Evolutionary conservation across 1,284 basidiomycete species (phyloP).

Genomic region (Rhodotorula sp.): DNA sequence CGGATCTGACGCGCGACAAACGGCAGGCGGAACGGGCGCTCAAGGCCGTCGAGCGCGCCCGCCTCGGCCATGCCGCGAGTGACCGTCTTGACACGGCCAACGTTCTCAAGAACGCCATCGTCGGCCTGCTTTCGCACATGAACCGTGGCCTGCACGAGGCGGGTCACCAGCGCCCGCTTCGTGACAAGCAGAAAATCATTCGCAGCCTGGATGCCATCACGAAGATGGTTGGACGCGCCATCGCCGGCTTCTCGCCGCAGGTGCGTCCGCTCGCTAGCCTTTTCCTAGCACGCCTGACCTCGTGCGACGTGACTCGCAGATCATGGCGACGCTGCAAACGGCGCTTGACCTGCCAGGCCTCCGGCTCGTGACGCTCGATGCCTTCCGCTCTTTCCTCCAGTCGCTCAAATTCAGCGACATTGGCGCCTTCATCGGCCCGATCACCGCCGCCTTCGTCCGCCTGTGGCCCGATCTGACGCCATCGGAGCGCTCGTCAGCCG

Average conservation of each 20-base stretch:
- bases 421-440: constrained; percentile 82
- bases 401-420: constrained; percentile 72
- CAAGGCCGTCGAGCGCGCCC: constrained; percentile 56
- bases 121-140: constrained; percentile 77
- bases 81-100: constrained; percentile 56
- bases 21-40: constrained; percentile 56
- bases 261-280: constrained; percentile 55
- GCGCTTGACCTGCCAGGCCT: constrained; percentile 73
- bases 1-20: not conserved
- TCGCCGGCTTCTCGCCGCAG: constrained; percentile 78
- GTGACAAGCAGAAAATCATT: constrained; percentile 71
- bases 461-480: constrained; percentile 71
- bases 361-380: constrained; percentile 73
- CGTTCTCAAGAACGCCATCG: constrained; percentile 72
- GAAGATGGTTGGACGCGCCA: constrained; percentile 67
- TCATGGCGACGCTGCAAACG: constrained; percentile 95
- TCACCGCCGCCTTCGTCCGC: constrained; percentile 79
- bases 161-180: constrained; percentile 68
- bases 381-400: constrained; percentile 78
- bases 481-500: constrained; percentile 61
- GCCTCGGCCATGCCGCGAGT: constrained; percentile 42
- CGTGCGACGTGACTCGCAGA: constrained; percentile 56
- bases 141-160: constrained; percentile 81
- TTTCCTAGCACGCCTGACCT: not conserved
- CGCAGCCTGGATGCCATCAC: constrained; percentile 78